These are phyloP conservation scores for Corylus avellana DNA, from an alignment of 306 rosid genomes.

Conservation along the genomic window DNA sequence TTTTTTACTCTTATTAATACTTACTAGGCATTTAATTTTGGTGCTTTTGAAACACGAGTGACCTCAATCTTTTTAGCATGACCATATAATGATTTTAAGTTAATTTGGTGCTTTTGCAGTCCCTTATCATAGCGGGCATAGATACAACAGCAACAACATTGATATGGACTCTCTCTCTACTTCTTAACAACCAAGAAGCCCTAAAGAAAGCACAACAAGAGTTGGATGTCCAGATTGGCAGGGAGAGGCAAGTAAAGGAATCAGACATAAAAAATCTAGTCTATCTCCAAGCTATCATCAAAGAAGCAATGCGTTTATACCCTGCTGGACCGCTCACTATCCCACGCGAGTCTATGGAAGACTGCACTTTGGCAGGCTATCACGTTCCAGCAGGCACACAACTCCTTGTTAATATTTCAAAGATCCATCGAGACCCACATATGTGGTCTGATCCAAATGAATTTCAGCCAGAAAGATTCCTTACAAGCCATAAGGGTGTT, in stretches of 20 bases:
- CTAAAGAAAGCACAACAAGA: conserved; percentile 29
- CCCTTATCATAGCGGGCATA: conserved; percentile 25
- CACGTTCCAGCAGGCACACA: conserved; percentile 42
- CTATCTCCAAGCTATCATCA: conserved; percentile 50
- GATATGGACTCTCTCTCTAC: conserved; percentile 36
- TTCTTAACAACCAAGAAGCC: conserved; percentile 31
- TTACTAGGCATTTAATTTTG: too few species aligned
- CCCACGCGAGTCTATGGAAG: conserved; percentile 40
- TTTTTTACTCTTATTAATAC: too few species aligned
- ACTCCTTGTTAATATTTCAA: conserved; percentile 39
- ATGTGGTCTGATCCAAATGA: conserved; percentile 24
- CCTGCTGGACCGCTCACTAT: conserved; percentile 42
- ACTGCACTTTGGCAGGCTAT: conserved; percentile 50
- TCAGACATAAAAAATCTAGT: conserved; percentile 39
- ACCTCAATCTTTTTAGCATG: background rate
- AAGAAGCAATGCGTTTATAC: conserved; percentile 54
- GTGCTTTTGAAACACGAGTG: too few species aligned
- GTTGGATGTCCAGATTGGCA: conserved; percentile 25
- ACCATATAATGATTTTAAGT: background rate
- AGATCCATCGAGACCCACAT: conserved; percentile 40
- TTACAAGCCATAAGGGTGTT: conserved; percentile 19
- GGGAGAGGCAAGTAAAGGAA: conserved; percentile 18
- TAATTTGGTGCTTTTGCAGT: background rate
- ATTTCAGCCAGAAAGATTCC: conserved; percentile 47
- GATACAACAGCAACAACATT: conserved; percentile 32